Evolutionary conservation across 2,329 filamentous ascomycete genomes (phyloP).

Genomic region (Pseudocercospora musae): DNA sequence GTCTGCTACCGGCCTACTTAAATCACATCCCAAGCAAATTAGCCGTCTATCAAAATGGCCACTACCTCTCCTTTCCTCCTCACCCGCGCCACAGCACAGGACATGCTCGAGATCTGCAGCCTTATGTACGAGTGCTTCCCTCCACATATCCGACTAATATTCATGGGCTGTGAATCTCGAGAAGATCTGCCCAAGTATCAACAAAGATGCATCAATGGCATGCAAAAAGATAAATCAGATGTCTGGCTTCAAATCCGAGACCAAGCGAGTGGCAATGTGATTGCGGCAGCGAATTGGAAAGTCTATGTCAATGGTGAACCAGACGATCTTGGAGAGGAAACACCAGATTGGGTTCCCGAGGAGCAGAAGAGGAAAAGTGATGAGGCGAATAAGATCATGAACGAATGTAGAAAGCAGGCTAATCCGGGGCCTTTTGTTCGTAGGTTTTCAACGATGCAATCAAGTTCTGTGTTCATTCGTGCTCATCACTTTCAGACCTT

Average conservation of each 20-base stretch:
- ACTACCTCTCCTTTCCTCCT: constrained; percentile 7
- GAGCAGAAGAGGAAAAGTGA: background rate
- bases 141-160: constrained; percentile 6
- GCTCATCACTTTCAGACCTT: background rate
- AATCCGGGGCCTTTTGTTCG: constrained; percentile 1
- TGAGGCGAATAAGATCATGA: background rate
- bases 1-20: too few relatives aligned
- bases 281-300: constrained; percentile 34
- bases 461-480: background rate
- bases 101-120: constrained; percentile 8
- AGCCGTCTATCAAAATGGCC: background rate
- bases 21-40: too few relatives aligned
- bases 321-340: constrained; percentile 13
- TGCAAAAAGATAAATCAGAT: constrained; percentile 23
- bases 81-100: constrained; percentile 7
- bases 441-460: background rate
- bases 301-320: constrained; percentile 22
- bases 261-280: constrained; percentile 25
- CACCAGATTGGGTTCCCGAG: background rate
- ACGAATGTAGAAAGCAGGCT: background rate
- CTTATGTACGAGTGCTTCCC: constrained; percentile 5
- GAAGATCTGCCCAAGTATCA: constrained; percentile 8
- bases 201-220: constrained; percentile 16
- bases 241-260: constrained; percentile 35
- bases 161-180: constrained; percentile 27